Conservation (phyloP, 1,139 yeast species). For the Yamadazyma triangularis region DNA sequence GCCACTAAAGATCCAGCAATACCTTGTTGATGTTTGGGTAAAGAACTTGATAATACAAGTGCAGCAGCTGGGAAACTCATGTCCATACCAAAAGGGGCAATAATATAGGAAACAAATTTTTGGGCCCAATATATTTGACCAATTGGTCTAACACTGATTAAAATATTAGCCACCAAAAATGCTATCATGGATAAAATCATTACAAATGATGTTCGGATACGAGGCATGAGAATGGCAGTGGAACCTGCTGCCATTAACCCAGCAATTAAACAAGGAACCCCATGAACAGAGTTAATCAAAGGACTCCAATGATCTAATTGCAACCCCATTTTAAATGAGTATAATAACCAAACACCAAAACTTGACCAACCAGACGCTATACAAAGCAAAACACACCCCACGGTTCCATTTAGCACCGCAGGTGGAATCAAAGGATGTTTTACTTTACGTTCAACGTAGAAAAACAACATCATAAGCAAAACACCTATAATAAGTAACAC, state of each 20-base stretch:
- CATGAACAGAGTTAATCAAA: conserved; percentile 34
- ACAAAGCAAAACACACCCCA: conserved; percentile 44
- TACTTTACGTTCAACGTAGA: conserved; percentile 29
- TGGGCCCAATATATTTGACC: conserved; percentile 22
- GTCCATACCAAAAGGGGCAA: conserved; percentile 62
- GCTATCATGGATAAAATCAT: conserved; percentile 34
- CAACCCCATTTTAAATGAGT: conserved; percentile 33
- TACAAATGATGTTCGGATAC: conserved; percentile 36
- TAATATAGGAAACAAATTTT: conserved; percentile 41
- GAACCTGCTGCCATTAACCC: conserved; percentile 45
- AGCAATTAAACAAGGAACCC: conserved; percentile 34
- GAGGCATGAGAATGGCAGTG: conserved; percentile 35
- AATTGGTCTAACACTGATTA: conserved; percentile 10
- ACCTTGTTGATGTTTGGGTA: conserved; percentile 57
- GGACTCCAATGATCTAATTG: conserved; percentile 27
- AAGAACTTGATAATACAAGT: conserved; percentile 43
- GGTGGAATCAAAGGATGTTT: conserved; percentile 46
- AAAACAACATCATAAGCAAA: conserved; percentile 29
- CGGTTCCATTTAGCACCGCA: conserved; percentile 34
- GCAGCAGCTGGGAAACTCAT: conserved; percentile 63
- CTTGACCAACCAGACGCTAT: conserved; percentile 58
- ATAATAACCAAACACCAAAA: conserved; percentile 56
- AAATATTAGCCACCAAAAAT: conserved; percentile 10
- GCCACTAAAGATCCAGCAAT: conserved; percentile 61
- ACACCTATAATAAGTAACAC: conserved; percentile 47